Evolutionary conservation across 139 green algal genomes (phyloP), one percentile per base, ranked within the genome.

Genomic region (Dunaliella sp.): DNA sequence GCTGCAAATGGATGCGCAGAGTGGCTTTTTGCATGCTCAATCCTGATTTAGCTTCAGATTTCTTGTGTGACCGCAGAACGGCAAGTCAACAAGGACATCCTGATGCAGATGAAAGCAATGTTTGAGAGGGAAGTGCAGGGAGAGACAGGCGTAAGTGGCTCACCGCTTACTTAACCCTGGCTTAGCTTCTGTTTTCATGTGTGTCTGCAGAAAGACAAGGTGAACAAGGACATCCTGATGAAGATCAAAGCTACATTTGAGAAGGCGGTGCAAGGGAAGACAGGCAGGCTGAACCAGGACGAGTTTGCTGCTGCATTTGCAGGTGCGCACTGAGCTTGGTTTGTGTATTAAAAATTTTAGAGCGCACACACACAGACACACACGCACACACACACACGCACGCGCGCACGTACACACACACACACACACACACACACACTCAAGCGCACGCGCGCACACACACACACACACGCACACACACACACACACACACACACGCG

Each of bases 301-400:
- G 93, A 95, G 87, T 95, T 95, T 83, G 87, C 92, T 33, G 74
- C 86, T 12, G 93, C 93, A 21, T 95, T 96, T 57, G 83, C 75
- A 28, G 90, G 86, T 91, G 74, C 1, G 86, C 38, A 26, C 65
- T 28, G 24, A 16, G 38, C 21, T 36, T 7, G 75, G 26, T 31
- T 22, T 22, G 26, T 7, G 75, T 80, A 34, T 80, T 22, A 25
- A 80, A 34, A 31, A 21, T 7, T 80, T 24, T 34, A 22, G 26
- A 7, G 75, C 28, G n/a, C 26, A 34, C n/a, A 80, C 28, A 24
- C 21, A 28, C 75, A 80, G n/a, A 28, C 75, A 24, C 28, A 36
- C 25, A 32, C 7, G 26, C 26, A 31, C 28, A 74, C 22, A 21
- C 75, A 80, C 32, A 7, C 21, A 35, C 32, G 75, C 21, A 32